A percentile compares a stretch with the other conserved stretches of the same genome.
phyloP scores from a whole-genome alignment of 768 basidiomycete species.

The Rickenella mellea region DNA sequence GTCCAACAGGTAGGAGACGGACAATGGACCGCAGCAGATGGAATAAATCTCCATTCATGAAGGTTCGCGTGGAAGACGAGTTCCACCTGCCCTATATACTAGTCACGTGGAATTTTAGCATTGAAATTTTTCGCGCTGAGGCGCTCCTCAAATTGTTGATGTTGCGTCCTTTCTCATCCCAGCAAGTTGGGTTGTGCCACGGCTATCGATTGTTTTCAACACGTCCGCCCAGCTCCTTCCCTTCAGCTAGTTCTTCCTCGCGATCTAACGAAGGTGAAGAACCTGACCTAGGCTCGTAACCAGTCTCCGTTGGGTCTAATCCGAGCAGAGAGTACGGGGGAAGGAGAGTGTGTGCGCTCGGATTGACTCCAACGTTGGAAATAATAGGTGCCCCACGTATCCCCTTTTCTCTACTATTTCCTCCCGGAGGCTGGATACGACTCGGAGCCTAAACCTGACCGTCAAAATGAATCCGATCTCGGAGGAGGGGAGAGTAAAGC shows the following conservation, averaged over 20 bases:
- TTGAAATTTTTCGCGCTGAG: not conserved
- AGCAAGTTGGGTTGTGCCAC: not conserved
- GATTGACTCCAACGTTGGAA: too few relatives aligned
- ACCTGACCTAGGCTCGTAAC: too few relatives aligned
- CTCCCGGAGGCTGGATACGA: too few relatives aligned
- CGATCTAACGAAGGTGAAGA: too few relatives aligned
- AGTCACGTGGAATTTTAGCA: not conserved
- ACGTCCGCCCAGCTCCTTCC: not conserved
- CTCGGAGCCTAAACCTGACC: too few relatives aligned
- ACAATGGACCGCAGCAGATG: constrained; percentile 42
- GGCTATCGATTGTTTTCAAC: not conserved
- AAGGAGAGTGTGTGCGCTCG: too few relatives aligned
- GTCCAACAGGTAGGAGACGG: constrained; percentile 35
- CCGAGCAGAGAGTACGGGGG: too few relatives aligned
- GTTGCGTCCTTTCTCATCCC: not conserved
- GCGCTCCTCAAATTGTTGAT: not conserved
- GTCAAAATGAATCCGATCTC: too few relatives aligned
- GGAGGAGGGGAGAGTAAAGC: constrained; percentile 5
- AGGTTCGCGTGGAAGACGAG: not conserved
- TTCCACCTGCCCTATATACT: not conserved
- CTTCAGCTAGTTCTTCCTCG: too few relatives aligned
- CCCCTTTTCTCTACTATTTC: too few relatives aligned
- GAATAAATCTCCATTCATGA: constrained; percentile 20
- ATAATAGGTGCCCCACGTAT: too few relatives aligned
- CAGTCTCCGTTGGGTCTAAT: too few relatives aligned